Percentiles rank a stretch among this genome's conserved stretches.
Evolutionary conservation across 2,329 filamentous ascomycete genomes (phyloP).

Genomic region (Fusarium temperatum): DNA sequence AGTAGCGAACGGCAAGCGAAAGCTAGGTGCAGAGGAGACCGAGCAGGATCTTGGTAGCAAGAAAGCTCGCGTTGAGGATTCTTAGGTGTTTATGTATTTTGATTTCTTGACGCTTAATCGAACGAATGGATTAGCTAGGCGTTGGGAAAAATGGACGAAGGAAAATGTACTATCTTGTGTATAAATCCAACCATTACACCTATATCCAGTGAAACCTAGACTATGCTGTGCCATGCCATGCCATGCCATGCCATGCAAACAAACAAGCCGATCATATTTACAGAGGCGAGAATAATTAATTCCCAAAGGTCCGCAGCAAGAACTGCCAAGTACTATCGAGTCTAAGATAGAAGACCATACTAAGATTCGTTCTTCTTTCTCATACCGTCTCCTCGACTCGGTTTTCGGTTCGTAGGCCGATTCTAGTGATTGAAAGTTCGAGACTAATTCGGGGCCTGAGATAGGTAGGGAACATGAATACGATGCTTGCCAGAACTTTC

Average conservation of each 20-base stretch:
- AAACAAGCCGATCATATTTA: slow-evolving; percentile 27
- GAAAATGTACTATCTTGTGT: slow-evolving; percentile 30
- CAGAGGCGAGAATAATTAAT: slow-evolving; percentile 31
- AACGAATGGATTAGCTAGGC: slow-evolving; percentile 14
- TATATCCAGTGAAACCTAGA: slow-evolving; percentile 35
- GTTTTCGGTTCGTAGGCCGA: background rate
- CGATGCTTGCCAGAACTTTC: background rate
- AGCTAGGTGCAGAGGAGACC: slow-evolving; percentile 46
- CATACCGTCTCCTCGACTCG: background rate
- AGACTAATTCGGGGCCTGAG: background rate
- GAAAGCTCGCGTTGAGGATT: slow-evolving; percentile 55
- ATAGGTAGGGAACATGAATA: background rate
- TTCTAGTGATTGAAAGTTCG: background rate
- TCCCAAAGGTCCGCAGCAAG: slow-evolving; percentile 20
- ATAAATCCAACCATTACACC: slow-evolving; percentile 29
- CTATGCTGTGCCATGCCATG: slow-evolving; percentile 16
- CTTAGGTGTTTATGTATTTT: slow-evolving; percentile 20
- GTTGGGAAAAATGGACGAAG: slow-evolving; percentile 17
- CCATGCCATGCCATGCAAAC: slow-evolving; percentile 42
- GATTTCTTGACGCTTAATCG: background rate
- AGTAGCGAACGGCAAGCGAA: slow-evolving; percentile 56
- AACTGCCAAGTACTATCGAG: slow-evolving; percentile 26
- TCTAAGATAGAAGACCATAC: slow-evolving; percentile 11
- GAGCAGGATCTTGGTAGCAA: slow-evolving; percentile 53
- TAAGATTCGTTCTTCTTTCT: background rate